Percentiles rank a stretch among this genome's conserved stretches.
Conservation (phyloP, 2,329 filamentous ascomycete genomes). For the Phyllosticta paracitricarpa region DNA sequence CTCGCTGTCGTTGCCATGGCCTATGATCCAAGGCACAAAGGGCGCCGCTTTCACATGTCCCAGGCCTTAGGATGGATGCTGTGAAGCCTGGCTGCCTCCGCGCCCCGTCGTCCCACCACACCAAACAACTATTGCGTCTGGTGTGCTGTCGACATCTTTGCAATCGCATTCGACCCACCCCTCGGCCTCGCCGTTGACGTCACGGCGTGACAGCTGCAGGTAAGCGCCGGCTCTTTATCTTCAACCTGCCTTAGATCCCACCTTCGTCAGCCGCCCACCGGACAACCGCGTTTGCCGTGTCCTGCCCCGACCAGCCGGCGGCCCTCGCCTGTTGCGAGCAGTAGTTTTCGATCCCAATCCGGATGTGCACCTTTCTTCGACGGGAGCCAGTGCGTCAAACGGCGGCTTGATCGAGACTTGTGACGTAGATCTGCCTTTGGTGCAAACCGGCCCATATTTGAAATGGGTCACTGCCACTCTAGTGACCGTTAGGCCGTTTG, state of each 20-base stretch:
- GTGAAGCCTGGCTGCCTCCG: neutral
- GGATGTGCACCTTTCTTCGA: constrained; percentile 2
- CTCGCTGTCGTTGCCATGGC: neutral
- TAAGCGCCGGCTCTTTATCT: constrained; percentile 7
- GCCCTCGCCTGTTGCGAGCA: neutral
- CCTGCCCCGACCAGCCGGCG: constrained; percentile 1
- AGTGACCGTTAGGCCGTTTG: neutral
- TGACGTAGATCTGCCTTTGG: neutral
- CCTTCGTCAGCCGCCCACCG: neutral
- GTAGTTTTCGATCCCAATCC: constrained; percentile 5
- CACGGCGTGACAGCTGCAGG: neutral
- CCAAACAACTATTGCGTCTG: neutral
- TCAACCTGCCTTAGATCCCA: constrained; percentile 7
- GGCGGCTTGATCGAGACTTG: constrained; percentile 2
- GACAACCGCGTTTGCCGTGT: constrained; percentile 5
- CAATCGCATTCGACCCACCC: constrained; percentile 1
- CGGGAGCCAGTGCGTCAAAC: neutral
- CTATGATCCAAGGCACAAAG: neutral
- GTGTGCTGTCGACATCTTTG: neutral
- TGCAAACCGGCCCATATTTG: constrained; percentile 2
- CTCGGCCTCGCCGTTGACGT: constrained; percentile 1
- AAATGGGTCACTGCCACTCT: neutral
- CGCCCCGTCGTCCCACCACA: constrained; percentile 6
- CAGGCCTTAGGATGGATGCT: neutral
- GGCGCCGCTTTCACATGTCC: neutral